Evolutionary conservation across 345 rosid genomes (phyloP).

Genomic region (Lagerstroemia speciosa): DNA sequence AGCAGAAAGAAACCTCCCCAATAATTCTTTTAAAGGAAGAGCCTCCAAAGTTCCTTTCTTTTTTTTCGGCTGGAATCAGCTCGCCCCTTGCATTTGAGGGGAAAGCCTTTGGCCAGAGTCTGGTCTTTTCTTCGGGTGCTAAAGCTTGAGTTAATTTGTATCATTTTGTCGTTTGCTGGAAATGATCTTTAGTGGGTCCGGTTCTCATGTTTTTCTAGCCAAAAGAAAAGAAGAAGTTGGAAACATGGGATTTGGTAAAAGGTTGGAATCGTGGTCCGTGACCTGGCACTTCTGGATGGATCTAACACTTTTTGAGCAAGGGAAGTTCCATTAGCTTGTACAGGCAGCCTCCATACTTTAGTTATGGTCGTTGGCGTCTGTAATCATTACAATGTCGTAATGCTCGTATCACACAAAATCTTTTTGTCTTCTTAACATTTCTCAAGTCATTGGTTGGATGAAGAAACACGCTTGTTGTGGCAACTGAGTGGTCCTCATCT

Average conservation of each 20-base stretch:
- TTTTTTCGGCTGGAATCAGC: background rate
- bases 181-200: conserved; percentile 2
- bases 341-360: conserved; percentile 8
- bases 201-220: background rate
- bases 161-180: background rate
- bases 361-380: background rate
- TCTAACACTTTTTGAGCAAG: conserved; percentile 28
- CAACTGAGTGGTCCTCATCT: background rate
- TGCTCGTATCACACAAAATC: background rate
- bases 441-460: background rate
- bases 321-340: conserved; percentile 16
- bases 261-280: conserved; percentile 27
- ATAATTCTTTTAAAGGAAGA: no score
- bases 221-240: background rate
- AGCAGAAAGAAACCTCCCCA: no score
- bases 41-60: background rate
- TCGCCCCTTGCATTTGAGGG: background rate
- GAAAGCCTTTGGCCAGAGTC: background rate
- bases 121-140: background rate
- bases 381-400: background rate
- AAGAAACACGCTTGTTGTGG: background rate
- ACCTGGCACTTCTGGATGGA: conserved; percentile 11
- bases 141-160: background rate
- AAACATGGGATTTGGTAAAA: conserved; percentile 25
- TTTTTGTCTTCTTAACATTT: background rate